phyloP scores from a whole-genome alignment of 2,329 filamentous ascomycete species.

The Ceratocystis diversiconidia region DNA sequence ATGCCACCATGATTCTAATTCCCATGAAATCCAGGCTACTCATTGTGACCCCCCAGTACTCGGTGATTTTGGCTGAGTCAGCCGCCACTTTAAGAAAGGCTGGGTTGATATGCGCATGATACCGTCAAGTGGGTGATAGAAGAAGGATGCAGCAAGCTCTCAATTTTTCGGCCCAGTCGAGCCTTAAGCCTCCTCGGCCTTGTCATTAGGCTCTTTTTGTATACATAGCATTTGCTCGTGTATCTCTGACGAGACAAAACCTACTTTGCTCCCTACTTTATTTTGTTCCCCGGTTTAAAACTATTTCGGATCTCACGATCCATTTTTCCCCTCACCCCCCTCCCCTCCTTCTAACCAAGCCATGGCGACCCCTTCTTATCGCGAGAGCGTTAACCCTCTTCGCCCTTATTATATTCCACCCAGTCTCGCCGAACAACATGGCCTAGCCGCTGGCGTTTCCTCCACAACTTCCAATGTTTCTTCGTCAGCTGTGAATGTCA shows the following conservation, averaged over 20 bases:
- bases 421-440: conserved; percentile 33
- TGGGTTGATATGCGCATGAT: conserved; percentile 14
- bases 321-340: too few species aligned
- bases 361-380: conserved; percentile 30
- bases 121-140: conserved; percentile 8
- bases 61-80: conserved; percentile 11
- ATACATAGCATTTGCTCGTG: conserved; percentile 1
- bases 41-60: not conserved
- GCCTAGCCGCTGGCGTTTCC: conserved; percentile 26
- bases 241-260: not conserved
- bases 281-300: not conserved
- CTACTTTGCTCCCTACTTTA: not conserved
- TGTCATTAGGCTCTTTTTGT: conserved; percentile 14
- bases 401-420: conserved; percentile 56
- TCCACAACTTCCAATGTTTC: conserved; percentile 33
- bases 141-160: conserved; percentile 17
- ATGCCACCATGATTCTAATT: not conserved
- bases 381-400: conserved; percentile 45
- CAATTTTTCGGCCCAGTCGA: conserved; percentile 18
- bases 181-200: conserved; percentile 14
- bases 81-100: conserved; percentile 12
- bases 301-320: not conserved
- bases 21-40: not conserved
- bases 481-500: conserved; percentile 25
- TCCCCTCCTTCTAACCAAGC: not conserved